Evolutionary conservation across 2,329 filamentous ascomycete species (phyloP), one percentile per base, ranked within the genome.

Genomic region (Colletotrichum agaves): DNA sequence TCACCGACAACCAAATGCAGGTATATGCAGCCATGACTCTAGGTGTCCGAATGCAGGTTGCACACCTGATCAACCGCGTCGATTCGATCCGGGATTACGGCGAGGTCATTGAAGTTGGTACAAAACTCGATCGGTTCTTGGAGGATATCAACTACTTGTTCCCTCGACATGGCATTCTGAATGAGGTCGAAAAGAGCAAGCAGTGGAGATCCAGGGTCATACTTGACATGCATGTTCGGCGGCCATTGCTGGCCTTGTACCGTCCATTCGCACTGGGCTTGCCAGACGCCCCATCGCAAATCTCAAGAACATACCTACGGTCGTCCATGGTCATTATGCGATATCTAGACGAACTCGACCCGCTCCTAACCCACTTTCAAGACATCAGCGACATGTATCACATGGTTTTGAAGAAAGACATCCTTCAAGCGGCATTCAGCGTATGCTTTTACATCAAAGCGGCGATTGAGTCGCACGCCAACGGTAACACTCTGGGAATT

Each of bases 261-360:
- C 80, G 85, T 1, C 85, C 85, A 2, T 84, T 87, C 71, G 85
- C 84, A 4, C 77, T 88, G 69, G 83, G 84, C n/a, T 79, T 82
- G 3, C 74, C 79, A 5, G 83, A 85, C 60, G 82, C 81, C 2
- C 85, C 85, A 11, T 77, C 79, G 5, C 84, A 86, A 64, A 86
- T 88, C 37, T 80, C 83, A 53, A 81, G 83, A 27, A 79, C 82
- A 5, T 88, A 87, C 68, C 74, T 88, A 39, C 80, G 83, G 56
- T 87, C 85, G 0, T 87, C 83, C 3, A 86, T 87, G 80, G 80
- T 84, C 15, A 81, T 88, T n/a, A 76, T 87, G 53, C 84, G 82
- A 13, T 87, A 86, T 64, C 76, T 87, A 49, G 85, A 87, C 68
- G 85, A 87, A 68, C 74, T 87, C 5, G 84, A 87, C 65, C 82